phyloP scores from a whole-genome alignment of 2,329 filamentous ascomycete species.

The Cadophora sp. region DNA sequence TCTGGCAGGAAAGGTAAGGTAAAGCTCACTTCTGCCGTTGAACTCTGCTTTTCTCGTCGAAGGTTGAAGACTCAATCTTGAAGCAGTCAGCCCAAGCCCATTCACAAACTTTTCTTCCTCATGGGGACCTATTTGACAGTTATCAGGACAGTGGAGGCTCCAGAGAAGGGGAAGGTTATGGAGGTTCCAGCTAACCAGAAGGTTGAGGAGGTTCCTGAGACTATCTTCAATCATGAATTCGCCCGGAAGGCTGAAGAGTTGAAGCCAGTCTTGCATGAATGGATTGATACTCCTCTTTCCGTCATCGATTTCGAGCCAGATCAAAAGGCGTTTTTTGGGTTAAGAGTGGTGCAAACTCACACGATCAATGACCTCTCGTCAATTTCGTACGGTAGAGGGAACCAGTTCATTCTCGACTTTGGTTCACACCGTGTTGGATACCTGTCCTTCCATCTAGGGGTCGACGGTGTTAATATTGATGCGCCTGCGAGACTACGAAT shows the following conservation, averaged over 20 bases:
- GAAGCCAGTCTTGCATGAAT: constrained; percentile 26
- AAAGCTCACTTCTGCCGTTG: too few relatives aligned
- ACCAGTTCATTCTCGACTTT: constrained; percentile 46
- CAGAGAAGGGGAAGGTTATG: not conserved
- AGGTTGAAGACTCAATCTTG: too few relatives aligned
- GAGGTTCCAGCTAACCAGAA: constrained; percentile 33
- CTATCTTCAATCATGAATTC: constrained; percentile 26
- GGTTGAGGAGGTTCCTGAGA: constrained; percentile 25
- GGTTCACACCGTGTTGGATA: constrained; percentile 46
- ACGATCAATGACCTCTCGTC: constrained; percentile 29
- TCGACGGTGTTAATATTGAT: constrained; percentile 45
- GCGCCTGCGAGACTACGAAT: constrained; percentile 46
- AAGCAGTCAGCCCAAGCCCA: too few relatives aligned
- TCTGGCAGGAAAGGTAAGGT: too few relatives aligned
- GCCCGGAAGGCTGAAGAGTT: constrained; percentile 26
- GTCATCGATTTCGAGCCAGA: constrained; percentile 38
- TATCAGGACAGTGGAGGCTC: too few relatives aligned
- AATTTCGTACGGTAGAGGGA: constrained; percentile 38
- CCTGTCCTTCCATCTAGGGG: constrained; percentile 42
- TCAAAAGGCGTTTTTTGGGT: constrained; percentile 34
- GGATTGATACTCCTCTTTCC: constrained; percentile 28
- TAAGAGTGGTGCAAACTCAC: constrained; percentile 27
- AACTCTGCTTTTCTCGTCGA: too few relatives aligned
- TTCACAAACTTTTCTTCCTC: too few relatives aligned
- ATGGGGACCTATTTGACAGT: too few relatives aligned